Base-by-base conservation (phyloP, 768 basidiomycete genomes). In the Lentinula edodes region DNA sequence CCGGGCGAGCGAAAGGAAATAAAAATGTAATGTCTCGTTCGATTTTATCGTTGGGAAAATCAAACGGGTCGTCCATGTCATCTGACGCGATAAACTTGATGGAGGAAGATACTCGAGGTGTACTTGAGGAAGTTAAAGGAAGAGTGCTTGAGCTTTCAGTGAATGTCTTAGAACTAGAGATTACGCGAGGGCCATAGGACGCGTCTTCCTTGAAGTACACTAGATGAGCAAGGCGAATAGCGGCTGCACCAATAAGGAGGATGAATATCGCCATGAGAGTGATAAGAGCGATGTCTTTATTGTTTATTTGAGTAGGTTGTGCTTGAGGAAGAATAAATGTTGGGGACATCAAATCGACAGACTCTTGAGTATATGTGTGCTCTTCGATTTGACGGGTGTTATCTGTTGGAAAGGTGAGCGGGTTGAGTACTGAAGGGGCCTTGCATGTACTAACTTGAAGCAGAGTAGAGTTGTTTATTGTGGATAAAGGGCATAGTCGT, bases 401-500 rank as follows among this genome's bases (percentile, higher is more conserved):
- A 50, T 45, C 58, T 59, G 16, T n/a, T 5, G 45, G 34, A 36
- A 28, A 6, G 3, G 12, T 59, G 16, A 59, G 58, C 7, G 8
- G 12, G 6, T 4, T 15, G 35, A 34, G 13, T 15, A 52, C n/a
- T 10, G 13, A 8, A 34, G 18, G 23, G 28, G 28, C 1, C 28
- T 16, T n/a, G 12, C 23, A 13, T 34, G n/a, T 18, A 48, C 58
- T 5, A 18, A 59, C 58, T 50, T 48, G n/a, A n/a, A 23, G 9
- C 20, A 59, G 43, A n/a, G 23, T 56, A 42, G 13, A 6, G 5
- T 12, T 38, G 34, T 56, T 56, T 9, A 15, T 56, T 42, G 38
- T 41, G 36, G 38, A 59, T 59, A 18, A 51, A 18, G 36, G 58
- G 58, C 58, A 59, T 59, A 45, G 32, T 59, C 45, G 45, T 59